A percentile compares a stretch with the other conserved stretches of the same genome.
phyloP scores from a whole-genome alignment of 768 basidiomycete genomes.

The Clitopilus passeckerianus region DNA sequence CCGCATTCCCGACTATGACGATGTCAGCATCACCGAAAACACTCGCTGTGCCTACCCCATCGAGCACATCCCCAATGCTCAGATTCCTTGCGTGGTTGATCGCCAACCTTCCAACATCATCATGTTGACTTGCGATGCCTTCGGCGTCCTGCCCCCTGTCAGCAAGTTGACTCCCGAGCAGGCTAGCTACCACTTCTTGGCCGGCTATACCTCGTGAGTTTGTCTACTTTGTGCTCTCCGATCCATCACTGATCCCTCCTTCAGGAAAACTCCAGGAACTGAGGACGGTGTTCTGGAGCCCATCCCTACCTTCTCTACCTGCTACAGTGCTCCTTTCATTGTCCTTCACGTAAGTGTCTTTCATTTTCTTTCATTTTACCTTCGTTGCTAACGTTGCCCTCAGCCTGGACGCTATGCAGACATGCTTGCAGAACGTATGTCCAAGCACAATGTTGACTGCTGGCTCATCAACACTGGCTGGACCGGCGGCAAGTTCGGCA shows the following conservation, averaged over 20 bases:
- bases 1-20: slow-evolving; percentile 91
- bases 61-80: slow-evolving; percentile 92
- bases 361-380: not conserved
- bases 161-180: slow-evolving; percentile 90
- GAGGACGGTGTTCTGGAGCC: slow-evolving; percentile 98
- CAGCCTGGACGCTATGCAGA: slow-evolving; percentile 90
- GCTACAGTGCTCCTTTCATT: slow-evolving; percentile 99
- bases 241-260: slow-evolving; percentile 7
- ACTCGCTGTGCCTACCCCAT: slow-evolving; percentile 99
- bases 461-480: slow-evolving; percentile 99
- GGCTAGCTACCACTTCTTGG: slow-evolving; percentile 96
- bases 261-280: slow-evolving; percentile 94
- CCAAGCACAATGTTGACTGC: slow-evolving; percentile 83
- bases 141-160: slow-evolving; percentile 96
- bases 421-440: slow-evolving; percentile 96
- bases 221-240: not conserved
- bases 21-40: slow-evolving; percentile 96
- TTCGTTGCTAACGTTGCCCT: not conserved
- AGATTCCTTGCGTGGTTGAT: slow-evolving; percentile 86
- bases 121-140: slow-evolving; percentile 97
- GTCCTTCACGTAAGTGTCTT: slow-evolving; percentile 74
- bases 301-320: slow-evolving; percentile 98
- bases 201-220: slow-evolving; percentile 88
- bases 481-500: slow-evolving; percentile 91
- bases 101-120: slow-evolving; percentile 92